Evolutionary conservation across 2,329 filamentous ascomycete species (phyloP), one percentile per base, ranked within the genome.

Genomic region (Periconia sp.): DNA sequence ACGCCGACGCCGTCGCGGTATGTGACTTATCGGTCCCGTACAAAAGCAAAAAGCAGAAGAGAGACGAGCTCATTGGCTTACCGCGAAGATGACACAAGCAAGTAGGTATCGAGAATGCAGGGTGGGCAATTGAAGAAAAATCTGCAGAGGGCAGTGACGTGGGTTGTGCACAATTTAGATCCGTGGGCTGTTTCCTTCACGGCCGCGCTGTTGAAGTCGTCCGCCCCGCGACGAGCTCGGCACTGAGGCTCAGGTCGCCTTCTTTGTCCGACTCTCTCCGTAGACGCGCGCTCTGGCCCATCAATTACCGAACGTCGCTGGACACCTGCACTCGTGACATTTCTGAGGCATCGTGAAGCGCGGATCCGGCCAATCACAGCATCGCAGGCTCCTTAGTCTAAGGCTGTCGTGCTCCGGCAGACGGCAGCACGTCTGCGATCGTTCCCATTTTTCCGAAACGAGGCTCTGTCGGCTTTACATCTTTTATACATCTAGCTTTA

Each of bases 121-220:
- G 33, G 21, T 25, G 28, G 36, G 23, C 48, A 52, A 54, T 51
- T 51, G 51, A 48, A 29, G 42, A 51, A 36, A 40, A 29, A 32
- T 44, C 37, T 52, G 45, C 43, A 36, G 21, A 39, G 38, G 41
- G 43, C 32, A 36, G 40, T 46, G 56, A 50, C 46, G 57, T 51
- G 50, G 50, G 48, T 33, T 38, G 52, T 19, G 40, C 31, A 43
- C 39, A 26, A 43, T 51, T 50, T 57, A 57, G 39, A 46, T 36
- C 40, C 22, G 21, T 37, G 22, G 25, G 9, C n/a, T 32, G 9
- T 30, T 24, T 18, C 32, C 31, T 59, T 62, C 61, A 64, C 62
- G 63, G 65, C 65, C 65, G 65, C 63, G 63, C 62, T 60, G 53
- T 61, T 59, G 59, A 64, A 33, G 34, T 58, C 62, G 60, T 59